Percentiles rank a stretch among this genome's conserved stretches.
These are phyloP conservation scores for Exophiala aquamarina DNA, from an alignment of 2,329 filamentous ascomycete genomes.

Conservation along the genomic window DNA sequence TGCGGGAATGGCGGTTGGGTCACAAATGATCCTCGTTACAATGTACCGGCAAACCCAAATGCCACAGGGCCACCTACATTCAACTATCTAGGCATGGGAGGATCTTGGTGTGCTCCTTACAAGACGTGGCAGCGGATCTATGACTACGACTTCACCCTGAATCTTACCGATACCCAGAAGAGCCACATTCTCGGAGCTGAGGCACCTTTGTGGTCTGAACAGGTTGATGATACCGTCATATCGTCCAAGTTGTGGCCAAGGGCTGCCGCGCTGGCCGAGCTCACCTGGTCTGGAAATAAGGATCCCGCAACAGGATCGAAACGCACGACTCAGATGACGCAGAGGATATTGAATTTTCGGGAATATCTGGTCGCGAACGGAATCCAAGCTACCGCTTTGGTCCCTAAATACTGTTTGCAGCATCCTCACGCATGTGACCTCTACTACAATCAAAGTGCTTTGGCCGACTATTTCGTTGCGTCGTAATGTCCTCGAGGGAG, in stretches of 20 bases:
- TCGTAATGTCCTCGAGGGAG: too few species aligned
- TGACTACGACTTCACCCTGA: constrained; percentile 56
- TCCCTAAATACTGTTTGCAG: constrained; percentile 59
- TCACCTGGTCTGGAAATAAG: constrained; percentile 57
- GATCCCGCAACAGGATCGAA: constrained; percentile 49
- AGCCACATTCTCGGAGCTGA: constrained; percentile 53
- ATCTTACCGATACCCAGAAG: constrained; percentile 48
- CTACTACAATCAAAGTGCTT: constrained; percentile 50
- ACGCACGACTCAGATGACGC: constrained; percentile 54
- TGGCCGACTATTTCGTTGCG: constrained; percentile 13
- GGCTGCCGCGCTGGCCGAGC: constrained; percentile 56
- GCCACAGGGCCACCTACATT: constrained; percentile 44
- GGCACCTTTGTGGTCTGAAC: constrained; percentile 55
- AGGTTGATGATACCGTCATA: constrained; percentile 54
- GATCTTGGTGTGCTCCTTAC: constrained; percentile 60
- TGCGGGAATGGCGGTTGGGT: constrained; percentile 57
- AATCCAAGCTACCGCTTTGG: constrained; percentile 50
- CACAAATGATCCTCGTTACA: constrained; percentile 57
- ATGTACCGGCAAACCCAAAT: constrained; percentile 54
- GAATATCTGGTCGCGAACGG: constrained; percentile 60
- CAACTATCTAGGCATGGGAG: constrained; percentile 56
- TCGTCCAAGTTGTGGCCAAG: constrained; percentile 57
- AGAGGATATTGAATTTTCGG: constrained; percentile 59
- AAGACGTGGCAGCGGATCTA: constrained; percentile 63
- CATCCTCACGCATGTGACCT: constrained; percentile 60